phyloP scores from a whole-genome alignment of 257 asterid genomes.

The Solanum megistacrolobum region DNA sequence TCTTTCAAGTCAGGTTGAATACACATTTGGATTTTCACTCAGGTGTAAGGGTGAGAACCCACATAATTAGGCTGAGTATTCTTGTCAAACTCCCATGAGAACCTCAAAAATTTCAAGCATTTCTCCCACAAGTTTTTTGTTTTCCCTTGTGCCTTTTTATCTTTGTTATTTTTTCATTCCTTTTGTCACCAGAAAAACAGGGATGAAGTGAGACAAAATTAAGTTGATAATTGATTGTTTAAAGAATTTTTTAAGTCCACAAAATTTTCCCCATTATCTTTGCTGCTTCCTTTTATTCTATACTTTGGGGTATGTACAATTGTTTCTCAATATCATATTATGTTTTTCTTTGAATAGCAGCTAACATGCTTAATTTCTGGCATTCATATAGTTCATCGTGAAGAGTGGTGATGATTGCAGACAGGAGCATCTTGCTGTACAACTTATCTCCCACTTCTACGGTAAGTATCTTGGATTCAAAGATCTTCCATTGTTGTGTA shows the following conservation, averaged over 20 bases:
- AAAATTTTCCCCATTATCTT: not conserved
- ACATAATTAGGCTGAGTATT: not conserved
- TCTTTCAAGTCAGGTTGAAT: not conserved
- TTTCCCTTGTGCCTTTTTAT: not conserved
- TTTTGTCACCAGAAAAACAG: not conserved
- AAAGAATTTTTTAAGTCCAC: not conserved
- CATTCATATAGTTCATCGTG: conserved; percentile 24
- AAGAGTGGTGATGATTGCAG: conserved; percentile 53
- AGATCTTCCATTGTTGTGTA: not conserved
- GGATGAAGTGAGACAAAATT: not conserved
- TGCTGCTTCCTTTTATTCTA: not conserved
- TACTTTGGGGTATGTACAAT: not conserved
- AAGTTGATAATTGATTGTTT: not conserved
- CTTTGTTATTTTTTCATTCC: not conserved
- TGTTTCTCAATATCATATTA: not conserved
- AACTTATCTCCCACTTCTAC: conserved; percentile 46
- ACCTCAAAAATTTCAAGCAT: not conserved
- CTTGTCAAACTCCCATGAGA: not conserved
- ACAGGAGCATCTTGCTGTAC: conserved; percentile 54
- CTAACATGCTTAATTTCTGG: not conserved
- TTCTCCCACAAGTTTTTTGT: not conserved
- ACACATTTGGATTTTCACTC: not conserved
- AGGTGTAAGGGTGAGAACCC: not conserved
- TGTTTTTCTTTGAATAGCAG: not conserved
- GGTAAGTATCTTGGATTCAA: conserved; percentile 19